These are phyloP conservation scores for Chernovozyma aurita DNA, from an alignment of 1,139 yeast genomes.

Conservation along the genomic window DNA sequence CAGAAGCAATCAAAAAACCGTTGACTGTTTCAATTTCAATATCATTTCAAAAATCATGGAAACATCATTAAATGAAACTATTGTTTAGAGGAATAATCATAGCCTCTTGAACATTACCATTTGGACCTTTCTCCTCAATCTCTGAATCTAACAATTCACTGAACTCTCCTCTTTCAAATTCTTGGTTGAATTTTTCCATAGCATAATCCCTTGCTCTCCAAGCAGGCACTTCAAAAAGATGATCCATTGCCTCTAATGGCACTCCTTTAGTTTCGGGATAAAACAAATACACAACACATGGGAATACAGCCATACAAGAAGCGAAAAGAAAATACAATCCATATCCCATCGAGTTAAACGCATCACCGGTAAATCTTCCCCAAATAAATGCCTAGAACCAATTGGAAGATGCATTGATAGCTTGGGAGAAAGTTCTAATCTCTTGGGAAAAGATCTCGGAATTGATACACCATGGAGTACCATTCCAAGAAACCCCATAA, in stretches of 20 bases:
- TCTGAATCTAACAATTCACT: constrained; percentile 8
- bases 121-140: constrained; percentile 7
- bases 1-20: no score
- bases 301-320: constrained; percentile 28
- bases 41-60: no score
- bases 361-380: constrained; percentile 43
- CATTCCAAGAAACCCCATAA: constrained; percentile 43
- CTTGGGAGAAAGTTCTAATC: constrained; percentile 38
- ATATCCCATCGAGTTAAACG: constrained; percentile 36
- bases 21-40: no score
- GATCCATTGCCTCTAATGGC: constrained; percentile 40
- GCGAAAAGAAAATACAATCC: constrained; percentile 46
- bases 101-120: no score
- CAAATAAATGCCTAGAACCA: constrained; percentile 50
- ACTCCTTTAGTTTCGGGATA: constrained; percentile 46
- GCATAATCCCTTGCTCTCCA: constrained; percentile 26
- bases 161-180: constrained; percentile 10
- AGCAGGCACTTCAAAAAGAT: constrained; percentile 34
- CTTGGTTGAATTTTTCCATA: constrained; percentile 14
- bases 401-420: constrained; percentile 41
- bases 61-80: no score
- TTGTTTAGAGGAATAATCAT: no score
- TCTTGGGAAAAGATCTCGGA: constrained; percentile 43
- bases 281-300: constrained; percentile 29
- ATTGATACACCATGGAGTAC: constrained; percentile 47